Base-by-base conservation (phyloP, 768 basidiomycete genomes). In the Xerocomellus intermedius region DNA sequence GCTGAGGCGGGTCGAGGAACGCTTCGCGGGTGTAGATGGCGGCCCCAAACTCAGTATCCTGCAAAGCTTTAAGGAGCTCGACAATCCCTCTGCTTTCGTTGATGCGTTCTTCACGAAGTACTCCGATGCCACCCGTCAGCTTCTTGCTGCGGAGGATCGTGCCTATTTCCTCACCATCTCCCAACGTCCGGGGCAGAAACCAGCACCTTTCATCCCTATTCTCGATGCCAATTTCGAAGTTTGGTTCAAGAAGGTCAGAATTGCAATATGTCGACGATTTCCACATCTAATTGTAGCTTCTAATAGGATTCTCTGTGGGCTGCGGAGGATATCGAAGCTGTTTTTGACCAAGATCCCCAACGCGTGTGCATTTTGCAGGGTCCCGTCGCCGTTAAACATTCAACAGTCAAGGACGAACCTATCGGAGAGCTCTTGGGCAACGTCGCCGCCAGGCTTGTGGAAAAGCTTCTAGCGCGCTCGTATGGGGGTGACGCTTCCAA, bases 291-390 rank as follows among this genome's bases (percentile, higher is more conserved):
- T 50, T 22, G 24, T 52, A 30, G 21, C 12, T 58, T 13, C 17
- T 4, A 48, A 21, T 61, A 93, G 91, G 96, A 98, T 71, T 98
- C 96, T 8, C 83, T 98, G 12, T 98, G 96, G 95, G 90, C 91
- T 38, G 91, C 94, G 3, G 96, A 98, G 73, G 97, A 99, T 70
- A 94, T 98, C 60, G 97, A 98, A 57, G 96, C 95, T 14, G 94
- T 99, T 39, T 97, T 98, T 67, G 97, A 98, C 74, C 94, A 96
- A 75, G 97, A 98, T 72, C 96, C 96, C 24, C 92, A 99, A 72
- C 89, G 97, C 58, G 95, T 98, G 26, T 96, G 94, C 67, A 96
- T 99, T 63, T 83, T 99, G 49, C 94, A 97, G 74, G 97, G 97
- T 21, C 97, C 97, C 14, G 89, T 99, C 47, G 94, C 97, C 1